A percentile compares a stretch with the other conserved stretches of the same genome.
Evolutionary conservation across 345 rosid species (phyloP).

Genomic region (Citrus inodora): DNA sequence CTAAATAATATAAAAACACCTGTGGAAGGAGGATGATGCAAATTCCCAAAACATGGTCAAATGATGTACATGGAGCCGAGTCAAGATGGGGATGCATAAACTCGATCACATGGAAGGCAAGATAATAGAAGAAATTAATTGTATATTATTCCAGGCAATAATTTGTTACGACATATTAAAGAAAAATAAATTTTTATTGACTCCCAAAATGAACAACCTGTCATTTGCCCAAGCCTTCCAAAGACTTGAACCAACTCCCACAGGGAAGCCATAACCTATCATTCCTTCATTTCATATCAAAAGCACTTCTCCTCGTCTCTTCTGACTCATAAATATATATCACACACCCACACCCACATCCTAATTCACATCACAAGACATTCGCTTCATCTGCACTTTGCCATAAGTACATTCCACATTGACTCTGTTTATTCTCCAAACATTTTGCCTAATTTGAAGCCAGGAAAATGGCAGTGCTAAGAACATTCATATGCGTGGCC

Average conservation of each 20-base stretch:
- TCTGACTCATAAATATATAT: not conserved
- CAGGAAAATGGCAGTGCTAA: conserved; percentile 19
- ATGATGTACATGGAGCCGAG: not conserved
- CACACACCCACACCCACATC: not conserved
- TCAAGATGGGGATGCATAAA: not conserved
- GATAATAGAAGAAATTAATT: not conserved
- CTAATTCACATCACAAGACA: not conserved
- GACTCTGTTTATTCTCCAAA: not conserved
- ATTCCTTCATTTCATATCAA: not conserved
- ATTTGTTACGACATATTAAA: not conserved
- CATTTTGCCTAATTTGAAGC: not conserved
- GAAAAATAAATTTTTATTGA: not conserved
- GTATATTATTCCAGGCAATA: not conserved
- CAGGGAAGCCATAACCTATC: not conserved
- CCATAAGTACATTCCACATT: not conserved
- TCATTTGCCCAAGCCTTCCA: not conserved
- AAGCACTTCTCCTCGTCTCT: not conserved
- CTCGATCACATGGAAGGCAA: not conserved
- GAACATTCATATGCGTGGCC: conserved; percentile 25
- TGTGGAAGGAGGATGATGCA: not conserved
- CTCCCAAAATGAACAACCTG: conserved; percentile 3
- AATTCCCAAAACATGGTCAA: not conserved
- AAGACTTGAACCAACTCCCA: conserved; percentile 12
- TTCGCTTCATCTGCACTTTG: not conserved
- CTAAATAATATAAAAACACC: not conserved